Evolutionary conservation across 2,329 filamentous ascomycete genomes (phyloP).

Genomic region (Fusarium floridanum): DNA sequence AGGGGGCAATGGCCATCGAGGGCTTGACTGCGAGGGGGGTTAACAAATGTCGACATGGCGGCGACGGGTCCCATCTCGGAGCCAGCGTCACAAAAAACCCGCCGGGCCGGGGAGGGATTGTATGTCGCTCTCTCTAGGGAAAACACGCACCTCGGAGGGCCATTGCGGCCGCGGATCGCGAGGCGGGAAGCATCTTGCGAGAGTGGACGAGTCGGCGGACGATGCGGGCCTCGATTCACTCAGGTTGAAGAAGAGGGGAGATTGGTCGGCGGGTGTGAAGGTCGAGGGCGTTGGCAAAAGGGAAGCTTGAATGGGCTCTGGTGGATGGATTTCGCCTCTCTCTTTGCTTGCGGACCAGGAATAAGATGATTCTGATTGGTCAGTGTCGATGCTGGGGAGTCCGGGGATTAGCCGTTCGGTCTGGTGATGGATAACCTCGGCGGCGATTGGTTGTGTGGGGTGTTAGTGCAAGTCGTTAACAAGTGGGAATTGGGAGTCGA

Average conservation of each 20-base stretch:
- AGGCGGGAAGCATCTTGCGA: conserved; percentile 60
- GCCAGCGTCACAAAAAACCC: conserved; percentile 36
- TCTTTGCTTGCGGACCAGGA: conserved; percentile 44
- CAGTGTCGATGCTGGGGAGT: background rate
- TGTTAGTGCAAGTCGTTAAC: background rate
- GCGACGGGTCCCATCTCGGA: conserved; percentile 18
- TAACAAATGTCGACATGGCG: conserved; percentile 24
- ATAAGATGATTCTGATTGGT: conserved; percentile 51
- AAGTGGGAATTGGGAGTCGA: background rate
- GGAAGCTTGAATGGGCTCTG: conserved; percentile 8
- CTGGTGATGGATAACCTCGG: conserved; percentile 26
- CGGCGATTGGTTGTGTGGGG: background rate
- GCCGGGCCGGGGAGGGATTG: conserved; percentile 25
- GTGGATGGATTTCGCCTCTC: conserved; percentile 48
- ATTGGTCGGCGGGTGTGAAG: conserved; percentile 20
- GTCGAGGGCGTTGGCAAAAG: conserved; percentile 25
- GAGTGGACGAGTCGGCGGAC: conserved; percentile 30
- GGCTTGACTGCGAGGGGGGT: conserved; percentile 71
- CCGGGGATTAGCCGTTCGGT: conserved; percentile 49
- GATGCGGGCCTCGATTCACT: conserved; percentile 37
- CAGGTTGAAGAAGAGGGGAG: conserved; percentile 34
- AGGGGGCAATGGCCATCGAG: conserved; percentile 70
- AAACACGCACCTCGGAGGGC: conserved; percentile 63
- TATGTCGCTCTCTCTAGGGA: background rate
- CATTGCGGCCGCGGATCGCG: conserved; percentile 65